A percentile compares a stretch with the other conserved stretches of the same genome.
Conservation (phyloP, 768 basidiomycete genomes). For the Amanita exitialis region DNA sequence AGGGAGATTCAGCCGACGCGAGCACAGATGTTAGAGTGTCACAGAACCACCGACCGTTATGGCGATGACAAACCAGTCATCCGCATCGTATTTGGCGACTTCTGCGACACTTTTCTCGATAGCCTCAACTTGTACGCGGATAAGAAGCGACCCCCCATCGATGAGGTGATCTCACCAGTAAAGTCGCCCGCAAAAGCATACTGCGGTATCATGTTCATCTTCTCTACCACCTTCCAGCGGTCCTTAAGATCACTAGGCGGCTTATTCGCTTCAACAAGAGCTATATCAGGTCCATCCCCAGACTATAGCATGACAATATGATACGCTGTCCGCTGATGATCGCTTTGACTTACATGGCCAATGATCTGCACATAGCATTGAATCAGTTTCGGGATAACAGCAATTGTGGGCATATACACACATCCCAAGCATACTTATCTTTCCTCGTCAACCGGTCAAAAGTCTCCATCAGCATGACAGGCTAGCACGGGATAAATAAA, state of each 20-base stretch:
- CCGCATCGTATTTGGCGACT: conserved; percentile 56
- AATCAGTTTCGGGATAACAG: background rate
- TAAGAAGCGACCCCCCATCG: background rate
- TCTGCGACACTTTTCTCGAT: conserved; percentile 54
- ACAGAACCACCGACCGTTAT: conserved; percentile 31
- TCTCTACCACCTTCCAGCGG: conserved; percentile 58
- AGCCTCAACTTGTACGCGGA: conserved; percentile 39
- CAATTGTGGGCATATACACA: conserved; percentile 22
- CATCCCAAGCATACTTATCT: conserved; percentile 73
- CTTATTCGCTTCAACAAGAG: conserved; percentile 37
- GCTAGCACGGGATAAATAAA: conserved; percentile 18
- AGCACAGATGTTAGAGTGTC: background rate
- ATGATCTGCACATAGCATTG: conserved; percentile 32
- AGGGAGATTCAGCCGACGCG: background rate
- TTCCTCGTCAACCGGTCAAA: conserved; percentile 52
- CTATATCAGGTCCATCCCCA: conserved; percentile 50
- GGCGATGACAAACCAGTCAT: conserved; percentile 65
- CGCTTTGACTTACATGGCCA: conserved; percentile 40
- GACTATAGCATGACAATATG: conserved; percentile 26
- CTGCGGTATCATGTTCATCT: conserved; percentile 59
- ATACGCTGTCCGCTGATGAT: background rate
- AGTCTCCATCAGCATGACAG: conserved; percentile 70
- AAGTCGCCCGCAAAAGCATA: conserved; percentile 63
- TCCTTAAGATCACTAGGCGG: conserved; percentile 44
- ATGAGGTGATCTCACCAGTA: conserved; percentile 30